A percentile compares a stretch with the other conserved stretches of the same genome.
These are phyloP conservation scores for Scheffersomyces spartinae DNA, from an alignment of 805 yeast genomes.

Conservation along the genomic window DNA sequence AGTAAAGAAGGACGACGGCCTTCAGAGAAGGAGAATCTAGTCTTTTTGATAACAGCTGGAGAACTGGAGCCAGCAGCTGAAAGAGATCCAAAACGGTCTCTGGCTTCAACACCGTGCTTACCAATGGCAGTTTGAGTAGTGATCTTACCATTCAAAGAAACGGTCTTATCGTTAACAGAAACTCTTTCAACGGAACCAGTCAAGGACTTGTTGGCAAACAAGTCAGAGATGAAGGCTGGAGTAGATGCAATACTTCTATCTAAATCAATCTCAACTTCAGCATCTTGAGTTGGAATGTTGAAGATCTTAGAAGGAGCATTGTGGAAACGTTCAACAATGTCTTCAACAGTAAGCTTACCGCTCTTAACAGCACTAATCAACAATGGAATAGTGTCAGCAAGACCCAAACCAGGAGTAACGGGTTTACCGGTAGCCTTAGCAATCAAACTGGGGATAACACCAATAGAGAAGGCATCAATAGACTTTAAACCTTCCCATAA, in stretches of 20 bases:
- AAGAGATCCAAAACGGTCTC: constrained; percentile 29
- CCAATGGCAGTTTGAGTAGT: constrained; percentile 54
- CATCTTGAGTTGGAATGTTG: constrained; percentile 70
- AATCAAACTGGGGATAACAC: constrained; percentile 62
- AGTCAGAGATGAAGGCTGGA: constrained; percentile 28
- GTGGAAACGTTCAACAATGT: constrained; percentile 63
- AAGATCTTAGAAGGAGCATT: constrained; percentile 75
- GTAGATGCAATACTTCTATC: constrained; percentile 49
- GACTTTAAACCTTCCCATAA: constrained; percentile 66
- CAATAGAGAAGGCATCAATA: constrained; percentile 83
- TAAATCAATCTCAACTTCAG: constrained; percentile 71
- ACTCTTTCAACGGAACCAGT: constrained; percentile 88
- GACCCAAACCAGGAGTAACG: constrained; percentile 62
- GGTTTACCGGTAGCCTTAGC: constrained; percentile 54
- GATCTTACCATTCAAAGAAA: constrained; percentile 73
- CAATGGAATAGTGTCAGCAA: constrained; percentile 72
- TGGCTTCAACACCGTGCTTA: constrained; percentile 34
- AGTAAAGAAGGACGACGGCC: constrained; percentile 25
- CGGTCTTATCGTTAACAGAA: constrained; percentile 63
- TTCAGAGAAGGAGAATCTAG: constrained; percentile 23
- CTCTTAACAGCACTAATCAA: constrained; percentile 69
- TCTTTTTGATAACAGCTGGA: constrained; percentile 29
- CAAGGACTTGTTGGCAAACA: constrained; percentile 40
- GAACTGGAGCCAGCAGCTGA: constrained; percentile 41
- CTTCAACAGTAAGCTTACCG: constrained; percentile 59